A percentile compares a stretch with the other conserved stretches of the same genome.
Evolutionary conservation across 1,139 yeast species (phyloP).

Genomic region (Arxiozyma slooffiae): DNA sequence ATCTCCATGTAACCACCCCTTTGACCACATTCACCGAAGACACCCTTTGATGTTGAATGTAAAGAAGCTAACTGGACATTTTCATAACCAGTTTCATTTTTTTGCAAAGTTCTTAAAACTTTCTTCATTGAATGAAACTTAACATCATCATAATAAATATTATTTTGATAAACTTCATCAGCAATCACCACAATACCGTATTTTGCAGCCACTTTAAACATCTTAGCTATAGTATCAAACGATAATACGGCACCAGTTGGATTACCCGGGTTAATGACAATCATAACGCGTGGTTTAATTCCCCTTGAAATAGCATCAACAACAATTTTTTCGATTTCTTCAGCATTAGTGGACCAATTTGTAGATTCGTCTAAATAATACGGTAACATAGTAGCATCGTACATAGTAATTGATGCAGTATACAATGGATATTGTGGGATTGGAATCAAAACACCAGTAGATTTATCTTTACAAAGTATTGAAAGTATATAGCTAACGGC

Average conservation of each 20-base stretch:
- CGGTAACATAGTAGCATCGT: conserved; percentile 74
- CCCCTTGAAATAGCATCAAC: conserved; percentile 44
- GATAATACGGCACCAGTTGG: conserved; percentile 85
- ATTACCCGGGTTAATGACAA: conserved; percentile 93
- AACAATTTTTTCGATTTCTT: conserved; percentile 50
- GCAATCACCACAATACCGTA: conserved; percentile 80
- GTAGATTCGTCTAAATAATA: conserved; percentile 72
- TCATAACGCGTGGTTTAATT: conserved; percentile 64
- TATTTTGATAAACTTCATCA: conserved; percentile 97
- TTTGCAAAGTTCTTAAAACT: conserved; percentile 53
- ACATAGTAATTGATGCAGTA: conserved; percentile 80
- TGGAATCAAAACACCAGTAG: conserved; percentile 82
- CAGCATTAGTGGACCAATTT: conserved; percentile 74
- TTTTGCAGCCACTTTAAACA: conserved; percentile 71
- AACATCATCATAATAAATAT: conserved; percentile 51
- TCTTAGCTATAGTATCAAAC: conserved; percentile 54
- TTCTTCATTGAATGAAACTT: conserved; percentile 56
- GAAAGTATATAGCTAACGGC: conserved; percentile 74
- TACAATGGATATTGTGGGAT: conserved; percentile 96
- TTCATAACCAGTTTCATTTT: conserved; percentile 44
- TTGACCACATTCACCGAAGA: conserved; percentile 97
- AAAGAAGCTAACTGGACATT: conserved; percentile 81
- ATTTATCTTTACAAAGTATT: conserved; percentile 52
- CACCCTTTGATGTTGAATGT: conserved; percentile 94
- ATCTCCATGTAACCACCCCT: conserved; percentile 98